Conservation (phyloP, 257 asterid genomes). For the Ligustrum vulgare region DNA sequence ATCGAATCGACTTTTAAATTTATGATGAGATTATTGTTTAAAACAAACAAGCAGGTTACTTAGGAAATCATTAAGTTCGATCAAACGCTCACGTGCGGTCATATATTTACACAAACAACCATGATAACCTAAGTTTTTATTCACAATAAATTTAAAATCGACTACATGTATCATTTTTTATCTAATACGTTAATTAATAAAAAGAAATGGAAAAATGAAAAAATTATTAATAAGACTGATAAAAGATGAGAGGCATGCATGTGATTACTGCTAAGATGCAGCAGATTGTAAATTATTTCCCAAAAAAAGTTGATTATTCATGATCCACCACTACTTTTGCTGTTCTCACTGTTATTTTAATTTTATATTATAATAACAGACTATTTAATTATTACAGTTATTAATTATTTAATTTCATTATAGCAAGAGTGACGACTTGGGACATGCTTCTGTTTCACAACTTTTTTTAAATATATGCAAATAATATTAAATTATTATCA, state of each 20-base stretch:
- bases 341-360: not conserved
- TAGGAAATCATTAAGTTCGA: too few species aligned
- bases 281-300: not conserved
- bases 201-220: not conserved
- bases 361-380: not conserved
- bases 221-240: not conserved
- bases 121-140: not conserved
- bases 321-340: slow-evolving; percentile 8
- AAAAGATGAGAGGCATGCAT: slow-evolving; percentile 19
- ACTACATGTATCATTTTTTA: too few species aligned
- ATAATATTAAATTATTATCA: not conserved
- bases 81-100: too few species aligned
- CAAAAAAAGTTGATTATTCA: not conserved
- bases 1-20: too few species aligned
- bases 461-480: not conserved
- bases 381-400: not conserved
- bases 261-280: slow-evolving; percentile 32
- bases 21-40: too few species aligned
- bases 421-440: not conserved
- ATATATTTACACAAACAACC: not conserved
- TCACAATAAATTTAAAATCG: not conserved
- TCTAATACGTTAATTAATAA: not conserved
- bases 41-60: too few species aligned
- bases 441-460: not conserved
- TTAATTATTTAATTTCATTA: not conserved